Conservation (phyloP, 768 basidiomycete species). For the Agaricus subrufescens region DNA sequence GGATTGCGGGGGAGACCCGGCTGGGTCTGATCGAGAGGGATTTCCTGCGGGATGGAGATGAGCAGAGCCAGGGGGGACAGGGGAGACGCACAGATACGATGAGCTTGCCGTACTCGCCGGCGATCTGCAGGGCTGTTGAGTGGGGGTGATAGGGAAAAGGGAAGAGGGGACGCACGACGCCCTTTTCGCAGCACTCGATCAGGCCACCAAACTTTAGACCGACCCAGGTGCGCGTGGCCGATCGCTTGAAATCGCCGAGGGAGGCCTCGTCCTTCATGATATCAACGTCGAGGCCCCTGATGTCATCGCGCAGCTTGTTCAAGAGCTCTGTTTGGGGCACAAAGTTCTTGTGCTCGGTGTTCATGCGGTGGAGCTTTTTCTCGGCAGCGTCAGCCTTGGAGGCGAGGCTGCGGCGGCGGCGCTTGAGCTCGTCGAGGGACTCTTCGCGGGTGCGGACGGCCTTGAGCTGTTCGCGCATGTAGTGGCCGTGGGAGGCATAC, state of each 20-base stretch:
- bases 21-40: constrained; percentile 74
- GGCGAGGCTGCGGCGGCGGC: constrained; percentile 59
- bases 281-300: constrained; percentile 71
- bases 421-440: constrained; percentile 68
- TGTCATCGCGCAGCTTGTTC: constrained; percentile 70
- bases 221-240: constrained; percentile 64
- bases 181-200: constrained; percentile 81
- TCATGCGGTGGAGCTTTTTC: constrained; percentile 88
- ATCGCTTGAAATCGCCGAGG: constrained; percentile 80
- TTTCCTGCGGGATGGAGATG: constrained; percentile 44
- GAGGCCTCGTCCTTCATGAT: constrained; percentile 81
- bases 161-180: constrained; percentile 34
- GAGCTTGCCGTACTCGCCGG: constrained; percentile 51
- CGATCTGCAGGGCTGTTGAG: constrained; percentile 30
- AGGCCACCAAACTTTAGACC: constrained; percentile 85
- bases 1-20: constrained; percentile 73
- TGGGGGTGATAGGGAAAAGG: neutral
- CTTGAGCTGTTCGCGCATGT: constrained; percentile 75
- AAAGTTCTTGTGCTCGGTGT: constrained; percentile 82
- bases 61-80: neutral
- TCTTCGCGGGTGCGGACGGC: constrained; percentile 82
- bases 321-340: constrained; percentile 67
- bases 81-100: constrained; percentile 34
- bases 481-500: constrained; percentile 67
- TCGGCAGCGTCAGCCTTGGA: constrained; percentile 80